A percentile compares a stretch with the other conserved stretches of the same genome.
These are phyloP conservation scores for Zymoseptoria tritici DNA, from an alignment of 2,329 filamentous ascomycete species.

Conservation along the genomic window DNA sequence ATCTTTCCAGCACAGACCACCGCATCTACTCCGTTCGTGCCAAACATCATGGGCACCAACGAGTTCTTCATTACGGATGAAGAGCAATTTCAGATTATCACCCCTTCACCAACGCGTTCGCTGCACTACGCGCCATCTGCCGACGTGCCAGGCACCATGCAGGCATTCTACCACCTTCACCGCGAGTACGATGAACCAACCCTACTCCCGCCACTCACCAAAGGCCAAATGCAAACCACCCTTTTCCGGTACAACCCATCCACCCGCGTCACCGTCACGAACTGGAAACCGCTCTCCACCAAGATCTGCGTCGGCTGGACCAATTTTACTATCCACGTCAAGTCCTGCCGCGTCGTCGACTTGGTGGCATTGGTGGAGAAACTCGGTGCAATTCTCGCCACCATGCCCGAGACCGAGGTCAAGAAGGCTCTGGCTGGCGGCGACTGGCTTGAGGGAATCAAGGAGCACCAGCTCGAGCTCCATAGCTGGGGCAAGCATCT, in stretches of 20 bases:
- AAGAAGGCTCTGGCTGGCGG: not conserved
- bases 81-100: no score
- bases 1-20: no score
- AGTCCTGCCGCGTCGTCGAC: not conserved
- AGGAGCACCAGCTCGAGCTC: not conserved
- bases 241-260: not conserved
- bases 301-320: not conserved
- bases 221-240: not conserved
- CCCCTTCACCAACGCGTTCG: no score
- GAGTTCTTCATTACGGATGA: no score
- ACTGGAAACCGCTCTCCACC: not conserved
- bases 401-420: not conserved
- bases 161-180: not conserved
- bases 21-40: no score
- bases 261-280: not conserved
- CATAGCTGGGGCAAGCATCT: not conserved
- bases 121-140: no score
- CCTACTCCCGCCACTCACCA: not conserved
- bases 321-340: not conserved
- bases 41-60: no score
- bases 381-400: not conserved
- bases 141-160: no score
- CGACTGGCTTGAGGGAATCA: not conserved
- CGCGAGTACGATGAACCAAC: not conserved
- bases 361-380: not conserved